Evolutionary conservation across 805 yeast species (phyloP), one percentile per base, ranked within the genome.

Genomic region (Lipomyces lipofer): DNA sequence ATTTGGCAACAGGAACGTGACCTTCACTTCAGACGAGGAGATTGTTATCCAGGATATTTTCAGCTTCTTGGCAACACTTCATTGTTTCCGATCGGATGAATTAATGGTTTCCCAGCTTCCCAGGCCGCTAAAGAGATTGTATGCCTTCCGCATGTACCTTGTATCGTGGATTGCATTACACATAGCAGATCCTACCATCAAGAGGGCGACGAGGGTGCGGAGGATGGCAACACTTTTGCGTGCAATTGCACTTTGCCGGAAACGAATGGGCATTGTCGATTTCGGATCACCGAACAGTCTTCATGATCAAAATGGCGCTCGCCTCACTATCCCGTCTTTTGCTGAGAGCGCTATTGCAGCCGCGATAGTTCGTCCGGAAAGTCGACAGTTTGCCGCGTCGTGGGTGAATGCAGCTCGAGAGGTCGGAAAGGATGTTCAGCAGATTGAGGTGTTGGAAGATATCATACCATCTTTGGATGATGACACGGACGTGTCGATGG

Each of bases 341-440:
- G 76, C 92, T 51, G 98, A 92, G 68, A 76, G 90, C 2, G 88
- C 94, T 12, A 73, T 91, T 32, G 75, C 80, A 0, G 81, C 86
- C 61, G 88, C 90, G 1, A 78, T 91, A 15, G 73, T 88, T 29
- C 77, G 92, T 1, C 96, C 97, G 0, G 94, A 87, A 65, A 82
- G 92, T 29, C 77, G 98, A 54, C 68, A 75, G 15, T 88, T 80
- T 66, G 79, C 85, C 7, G 75, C 75, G 43, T 73, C 83, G 7
- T 92, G 97, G 98, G 69, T 79, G 2, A 71, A 75, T 53, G 84
- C 91, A 0, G 75, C 84, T 15, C 63, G 69, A 6, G 70, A 65
- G n/a, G 59, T 69, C 4, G 57, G 28, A 15, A 42, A 29, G 21
- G 55, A 56, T 6, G 43, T 46, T 9, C 33, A 15, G 67, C 68